Conservation (phyloP, 1,139 yeast species). For the Nakaseomyces kungkrabaensis region DNA sequence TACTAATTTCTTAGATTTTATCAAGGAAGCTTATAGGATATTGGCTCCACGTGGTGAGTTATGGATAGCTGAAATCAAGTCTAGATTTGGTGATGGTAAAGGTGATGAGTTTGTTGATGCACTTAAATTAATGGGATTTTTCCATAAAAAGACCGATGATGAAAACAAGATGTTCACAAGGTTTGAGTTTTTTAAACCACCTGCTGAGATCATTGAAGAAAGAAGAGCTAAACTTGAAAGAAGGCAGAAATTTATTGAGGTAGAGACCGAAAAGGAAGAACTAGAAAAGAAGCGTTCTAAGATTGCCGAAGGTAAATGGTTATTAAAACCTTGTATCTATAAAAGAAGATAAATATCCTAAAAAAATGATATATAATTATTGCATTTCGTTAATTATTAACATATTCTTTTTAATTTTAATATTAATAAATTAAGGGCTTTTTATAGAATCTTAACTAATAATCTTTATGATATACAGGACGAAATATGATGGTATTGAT, state of each 20-base stretch:
- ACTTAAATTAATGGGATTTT: conserved; percentile 68
- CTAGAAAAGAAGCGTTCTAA: conserved; percentile 46
- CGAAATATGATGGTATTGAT: too few species aligned
- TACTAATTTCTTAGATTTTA: conserved; percentile 84
- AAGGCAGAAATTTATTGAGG: conserved; percentile 63
- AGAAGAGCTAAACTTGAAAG: conserved; percentile 53
- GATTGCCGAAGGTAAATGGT: conserved; percentile 74
- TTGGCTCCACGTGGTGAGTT: conserved; percentile 85
- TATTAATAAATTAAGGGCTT: neutral
- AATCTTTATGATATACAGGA: too few species aligned
- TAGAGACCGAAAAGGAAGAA: conserved; percentile 50
- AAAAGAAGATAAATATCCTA: conserved; percentile 54
- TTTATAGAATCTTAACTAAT: too few species aligned
- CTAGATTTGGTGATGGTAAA: conserved; percentile 61
- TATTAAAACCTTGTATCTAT: conserved; percentile 90
- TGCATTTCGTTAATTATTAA: neutral
- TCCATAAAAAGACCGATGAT: conserved; percentile 81
- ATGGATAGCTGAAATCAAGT: conserved; percentile 96
- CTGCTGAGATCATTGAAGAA: conserved; percentile 58
- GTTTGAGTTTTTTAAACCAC: conserved; percentile 87
- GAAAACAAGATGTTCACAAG: conserved; percentile 87
- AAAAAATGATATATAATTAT: neutral
- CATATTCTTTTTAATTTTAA: neutral
- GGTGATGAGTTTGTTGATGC: conserved; percentile 73
- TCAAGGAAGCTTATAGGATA: conserved; percentile 79